Evolutionary conservation across 2,329 filamentous ascomycete genomes (phyloP), one percentile per base, ranked within the genome.

Genomic region (Ascochyta pisi): DNA sequence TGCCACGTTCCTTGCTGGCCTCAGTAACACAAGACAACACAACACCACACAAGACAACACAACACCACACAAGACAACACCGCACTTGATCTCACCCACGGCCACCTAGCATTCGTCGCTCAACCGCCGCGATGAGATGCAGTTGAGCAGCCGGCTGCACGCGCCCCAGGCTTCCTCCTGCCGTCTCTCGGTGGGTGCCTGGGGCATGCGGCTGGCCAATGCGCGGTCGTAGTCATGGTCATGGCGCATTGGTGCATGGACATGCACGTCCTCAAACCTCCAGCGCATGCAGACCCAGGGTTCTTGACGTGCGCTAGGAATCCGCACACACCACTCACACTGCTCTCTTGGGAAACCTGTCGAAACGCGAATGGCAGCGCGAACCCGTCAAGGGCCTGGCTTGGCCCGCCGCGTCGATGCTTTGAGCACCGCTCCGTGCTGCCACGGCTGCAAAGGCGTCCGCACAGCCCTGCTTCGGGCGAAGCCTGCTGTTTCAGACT

Each of bases 391-490:
- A 56, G 47, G 53, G 47, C 41, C 33, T 19, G 23, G 40, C 19
- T 24, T 47, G 38, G 39, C 42, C 42, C 53, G 53, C 47, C 53
- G 48, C 31, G 47, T 27, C n/a, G 47, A 46, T 37, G 27, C 26
- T 56, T 51, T 51, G 47, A 47, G 46, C 15, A n/a, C 37, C 19
- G 45, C 42, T 41, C 47, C 47, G 53, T 26, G 44, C 54, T 57
- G 38, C 41, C 34, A 48, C 50, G 37, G 39, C 61, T 60, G 62
- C 63, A 64, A 65, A 66, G 61, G 49, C 63, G 61, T 33, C 40
- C 34, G 40, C 45, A 35, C 39, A 31, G 19, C 24, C 23, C 54
- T 34, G 35, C 26, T 49, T 49, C 22, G 33, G 50, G 55, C 44
- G 16, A 26, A 49, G 50, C 26, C 50, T 29, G 16, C 19, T 45